Evolutionary conservation across 371 early-diverging fungal species (phyloP).

Genomic region (Basidiobolus heterosporus): DNA sequence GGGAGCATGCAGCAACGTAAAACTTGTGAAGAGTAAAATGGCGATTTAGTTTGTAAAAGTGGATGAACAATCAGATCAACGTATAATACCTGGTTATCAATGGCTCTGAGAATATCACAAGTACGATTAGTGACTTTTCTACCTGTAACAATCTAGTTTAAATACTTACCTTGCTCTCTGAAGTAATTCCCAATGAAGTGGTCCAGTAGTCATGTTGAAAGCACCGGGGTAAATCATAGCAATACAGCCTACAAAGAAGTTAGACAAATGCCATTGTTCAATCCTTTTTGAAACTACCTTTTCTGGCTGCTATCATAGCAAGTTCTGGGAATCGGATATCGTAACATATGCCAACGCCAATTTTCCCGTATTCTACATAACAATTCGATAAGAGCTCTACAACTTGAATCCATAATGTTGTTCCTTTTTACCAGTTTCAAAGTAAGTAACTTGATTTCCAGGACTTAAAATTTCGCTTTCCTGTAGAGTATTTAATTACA

Average conservation of each 20-base stretch:
- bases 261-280: background rate
- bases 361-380: conserved; percentile 46
- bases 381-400: no score
- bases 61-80: no score
- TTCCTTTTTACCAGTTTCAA: conserved; percentile 55
- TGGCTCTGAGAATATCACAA: conserved; percentile 19
- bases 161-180: conserved; percentile 62
- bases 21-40: conserved; percentile 39
- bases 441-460: conserved; percentile 53
- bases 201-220: conserved; percentile 89
- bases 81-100: conserved; percentile 34
- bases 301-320: conserved; percentile 81
- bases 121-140: background rate
- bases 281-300: conserved; percentile 14
- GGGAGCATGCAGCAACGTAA: conserved; percentile 83
- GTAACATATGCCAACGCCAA: conserved; percentile 92
- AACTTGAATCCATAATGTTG: no score
- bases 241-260: conserved; percentile 36
- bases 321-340: conserved; percentile 90
- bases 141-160: no score
- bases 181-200: conserved; percentile 86
- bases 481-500: conserved; percentile 8
- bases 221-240: conserved; percentile 95
- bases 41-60: background rate
- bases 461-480: conserved; percentile 73